Evolutionary conservation across 1,284 basidiomycete species (phyloP).

Genomic region (Fomitopsis pinicola): DNA sequence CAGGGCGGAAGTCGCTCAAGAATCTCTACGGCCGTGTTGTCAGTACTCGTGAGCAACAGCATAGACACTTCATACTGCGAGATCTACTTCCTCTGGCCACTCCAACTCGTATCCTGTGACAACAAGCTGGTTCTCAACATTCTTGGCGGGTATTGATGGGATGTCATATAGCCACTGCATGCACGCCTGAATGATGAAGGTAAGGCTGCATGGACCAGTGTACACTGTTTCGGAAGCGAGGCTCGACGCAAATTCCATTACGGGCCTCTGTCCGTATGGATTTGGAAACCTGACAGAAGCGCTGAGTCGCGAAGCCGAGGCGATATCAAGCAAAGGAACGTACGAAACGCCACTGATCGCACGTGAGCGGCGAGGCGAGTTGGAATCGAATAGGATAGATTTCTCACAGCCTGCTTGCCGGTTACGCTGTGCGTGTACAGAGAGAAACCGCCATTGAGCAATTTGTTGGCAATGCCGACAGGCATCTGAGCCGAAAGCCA

Average conservation of each 20-base stretch:
- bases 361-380: conserved; percentile 28
- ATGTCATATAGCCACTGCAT: conserved; percentile 45
- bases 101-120: conserved; percentile 55
- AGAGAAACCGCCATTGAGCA: conserved; percentile 31
- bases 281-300: background rate
- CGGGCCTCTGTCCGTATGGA: background rate
- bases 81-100: conserved; percentile 47
- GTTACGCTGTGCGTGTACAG: conserved; percentile 30
- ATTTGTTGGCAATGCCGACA: conserved; percentile 13
- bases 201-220: background rate
- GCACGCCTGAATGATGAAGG: background rate
- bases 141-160: conserved; percentile 39
- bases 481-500: conserved; percentile 36
- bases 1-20: conserved; percentile 42
- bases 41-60: background rate
- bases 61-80: conserved; percentile 27
- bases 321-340: background rate
- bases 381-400: conserved; percentile 34
- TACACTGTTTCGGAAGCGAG: background rate
- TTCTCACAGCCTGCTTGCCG: conserved; percentile 27
- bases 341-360: conserved; percentile 18
- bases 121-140: conserved; percentile 43
- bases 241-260: background rate
- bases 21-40: conserved; percentile 36
- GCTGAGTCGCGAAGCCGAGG: too few relatives aligned